Base-by-base conservation (phyloP, 1,284 basidiomycete genomes). In the Ceratobasidium sp. region DNA sequence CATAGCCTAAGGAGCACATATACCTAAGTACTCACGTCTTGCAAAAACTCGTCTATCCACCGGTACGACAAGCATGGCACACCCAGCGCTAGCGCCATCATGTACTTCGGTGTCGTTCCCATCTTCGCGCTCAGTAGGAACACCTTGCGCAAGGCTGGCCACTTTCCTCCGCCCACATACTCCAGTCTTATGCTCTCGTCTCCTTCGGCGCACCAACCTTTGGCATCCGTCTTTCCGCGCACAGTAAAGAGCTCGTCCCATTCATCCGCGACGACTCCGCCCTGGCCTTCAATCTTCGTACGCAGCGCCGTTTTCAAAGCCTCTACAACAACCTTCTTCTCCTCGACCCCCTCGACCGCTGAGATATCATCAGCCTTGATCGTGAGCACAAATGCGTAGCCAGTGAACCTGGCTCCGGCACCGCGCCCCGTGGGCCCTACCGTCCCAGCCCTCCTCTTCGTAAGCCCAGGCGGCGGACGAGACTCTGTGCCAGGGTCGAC, bases 21-120 rank as follows among this genome's bases (percentile, higher is more conserved):
- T 17, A 47, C 65, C 54, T 33, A 79, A n/a, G 33, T 29, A 79
- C 87, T 80, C 79, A 88, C 88, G 75, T 78, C 79, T 17, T 80
- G 77, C 45, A 85, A 80, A 36, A 84, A 85, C 29, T 87, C 85
- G 11, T 85, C 79, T 19, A 94, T 75, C 88, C 91, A 96, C 1
- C 86, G 82, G 3, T 86, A 81, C 0, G 87, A 87, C n/a, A 97
- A 80, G 78, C 94, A 95, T 0, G 95, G 96, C 62, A 97, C 90
- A 6, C 95, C 95, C 33, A 95, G 84, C 0, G 93, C 94, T 36
- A 97, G 86, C 6, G 95, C 93, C 5, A 91, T 86, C 65, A 97
- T 84, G 79, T 89, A 94, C 81, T 96, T 96, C 3, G 91, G 87
- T 76, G 93, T 96, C 75, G 89, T 87, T 75, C 86, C 87, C 8